Base-by-base conservation (phyloP, 352 stramenopile genomes). In the Saprolegnia parasitica region DNA sequence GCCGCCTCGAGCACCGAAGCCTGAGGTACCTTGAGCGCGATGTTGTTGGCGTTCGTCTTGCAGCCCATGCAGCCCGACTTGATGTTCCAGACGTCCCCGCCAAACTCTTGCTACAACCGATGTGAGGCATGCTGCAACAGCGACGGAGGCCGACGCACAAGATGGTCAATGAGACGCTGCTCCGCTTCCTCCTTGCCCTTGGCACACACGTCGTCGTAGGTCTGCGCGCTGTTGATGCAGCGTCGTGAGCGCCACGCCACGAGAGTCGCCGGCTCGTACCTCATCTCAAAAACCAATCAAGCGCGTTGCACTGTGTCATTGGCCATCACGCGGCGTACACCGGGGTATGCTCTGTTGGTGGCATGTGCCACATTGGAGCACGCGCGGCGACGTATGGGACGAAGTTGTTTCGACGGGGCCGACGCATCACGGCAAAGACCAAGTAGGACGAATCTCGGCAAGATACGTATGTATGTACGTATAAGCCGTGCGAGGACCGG, bases 161-260 rank as follows among this genome's bases (percentile, higher is more conserved):
- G 90, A 74, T 92, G 82, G 50, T 89, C 81, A 56, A 90, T 75
- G 60, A 92, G 67, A 24, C 84, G 82, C 71, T 68, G 79, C 73
- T 90, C 82, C 1, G 84, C 84, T 4, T 79, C 84, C 56, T 75
- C 79, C n/a, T 73, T 81, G 37, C 79, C 82, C 52, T 87, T 79
- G 40, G 79, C 74, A 70, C 84, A 90, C 32, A 87, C 39, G 40
- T 86, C 77, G 50, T 92, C 82, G 70, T 92, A 92, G 65, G 56
- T 81, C 77, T 79, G 42, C 42, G 42, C 42, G 58, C 37, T 56
- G 54, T 5, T 20, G 49, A 26, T 6, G 47, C 16, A n/a, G 2
- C 29, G 29, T 35, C 29, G 29, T 35, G 2, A 32, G 26, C 37
- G n/a, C 56, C 50, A 65, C 35, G 35, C 18, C 35, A 39, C 29